Percentiles rank a stretch among this genome's conserved stretches.
Evolutionary conservation across 164 flowering plant genomes (phyloP).

Genomic region (Vitis cinerea): DNA sequence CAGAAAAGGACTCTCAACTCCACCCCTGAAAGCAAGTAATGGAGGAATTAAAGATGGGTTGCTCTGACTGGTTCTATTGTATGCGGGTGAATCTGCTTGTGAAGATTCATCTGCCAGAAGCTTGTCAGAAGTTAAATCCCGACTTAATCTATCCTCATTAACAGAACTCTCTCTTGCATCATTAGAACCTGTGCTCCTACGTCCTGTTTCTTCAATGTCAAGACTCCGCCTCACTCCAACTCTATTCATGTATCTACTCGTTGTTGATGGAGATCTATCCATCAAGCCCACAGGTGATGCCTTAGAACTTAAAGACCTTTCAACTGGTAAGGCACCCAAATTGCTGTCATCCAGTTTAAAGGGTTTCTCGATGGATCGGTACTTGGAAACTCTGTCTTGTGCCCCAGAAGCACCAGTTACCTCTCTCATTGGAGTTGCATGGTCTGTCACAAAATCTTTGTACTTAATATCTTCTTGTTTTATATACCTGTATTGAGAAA

Average conservation of each 20-base stretch:
- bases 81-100: conserved; percentile 47
- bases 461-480: conserved; percentile 25
- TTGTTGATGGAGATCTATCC: conserved; percentile 73
- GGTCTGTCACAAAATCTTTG: conserved; percentile 21
- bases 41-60: conserved; percentile 49
- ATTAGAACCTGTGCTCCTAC: conserved; percentile 46
- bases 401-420: conserved; percentile 19
- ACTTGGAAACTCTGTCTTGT: conserved; percentile 25
- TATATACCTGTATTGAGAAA: conserved; percentile 14
- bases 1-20: conserved; percentile 47
- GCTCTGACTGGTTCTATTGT: conserved; percentile 32
- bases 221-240: conserved; percentile 42
- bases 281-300: conserved; percentile 44
- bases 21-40: conserved; percentile 45
- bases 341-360: conserved; percentile 21
- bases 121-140: conserved; percentile 45
- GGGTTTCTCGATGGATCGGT: conserved; percentile 22
- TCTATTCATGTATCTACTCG: conserved; percentile 46
- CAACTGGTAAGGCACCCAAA: conserved; percentile 37
- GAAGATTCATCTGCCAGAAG: conserved; percentile 39
- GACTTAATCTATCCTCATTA: conserved; percentile 48
- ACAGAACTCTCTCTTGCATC: conserved; percentile 49
- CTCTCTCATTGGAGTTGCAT: conserved; percentile 23
- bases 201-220: conserved; percentile 68
- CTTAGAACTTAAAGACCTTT: conserved; percentile 50